A percentile compares a stretch with the other conserved stretches of the same genome.
Evolutionary conservation across 345 rosid species (phyloP).

Genomic region (Acer negundo): DNA sequence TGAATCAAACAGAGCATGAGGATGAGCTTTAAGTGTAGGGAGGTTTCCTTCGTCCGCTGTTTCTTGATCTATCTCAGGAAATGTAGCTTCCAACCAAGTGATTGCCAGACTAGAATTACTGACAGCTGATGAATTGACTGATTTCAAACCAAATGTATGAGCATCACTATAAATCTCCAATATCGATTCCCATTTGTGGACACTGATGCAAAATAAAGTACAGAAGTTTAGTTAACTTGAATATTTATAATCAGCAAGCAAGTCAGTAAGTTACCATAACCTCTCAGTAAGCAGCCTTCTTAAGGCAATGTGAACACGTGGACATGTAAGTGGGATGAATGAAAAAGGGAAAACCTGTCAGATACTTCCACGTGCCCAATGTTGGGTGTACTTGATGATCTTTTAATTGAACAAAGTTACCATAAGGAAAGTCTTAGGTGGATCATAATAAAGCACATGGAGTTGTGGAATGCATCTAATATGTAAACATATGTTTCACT

Average conservation of each 20-base stretch:
- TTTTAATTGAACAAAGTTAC: background rate
- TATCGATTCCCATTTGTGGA: constrained; percentile 78
- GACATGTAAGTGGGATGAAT: background rate
- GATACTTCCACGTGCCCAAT: background rate
- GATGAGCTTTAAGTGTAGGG: constrained; percentile 60
- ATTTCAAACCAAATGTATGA: constrained; percentile 66
- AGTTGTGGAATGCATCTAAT: background rate
- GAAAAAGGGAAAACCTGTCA: background rate
- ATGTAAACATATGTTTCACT: background rate
- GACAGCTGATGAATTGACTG: constrained; percentile 62
- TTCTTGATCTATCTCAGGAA: constrained; percentile 75
- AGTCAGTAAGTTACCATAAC: background rate
- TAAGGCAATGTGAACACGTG: background rate
- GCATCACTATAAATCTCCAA: constrained; percentile 88
- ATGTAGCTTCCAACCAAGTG: constrained; percentile 91
- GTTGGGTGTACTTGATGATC: background rate
- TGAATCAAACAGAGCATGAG: constrained; percentile 76
- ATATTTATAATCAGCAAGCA: background rate
- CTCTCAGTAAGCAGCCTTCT: background rate
- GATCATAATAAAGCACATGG: background rate
- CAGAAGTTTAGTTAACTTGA: constrained; percentile 23
- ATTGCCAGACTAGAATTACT: constrained; percentile 78
- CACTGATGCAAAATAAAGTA: constrained; percentile 48
- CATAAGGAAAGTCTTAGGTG: background rate
- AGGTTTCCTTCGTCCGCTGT: constrained; percentile 45